Evolutionary conservation across 106 monocot genomes (phyloP), one percentile per base, ranked within the genome.

Genomic region (Dioscorea alata): DNA sequence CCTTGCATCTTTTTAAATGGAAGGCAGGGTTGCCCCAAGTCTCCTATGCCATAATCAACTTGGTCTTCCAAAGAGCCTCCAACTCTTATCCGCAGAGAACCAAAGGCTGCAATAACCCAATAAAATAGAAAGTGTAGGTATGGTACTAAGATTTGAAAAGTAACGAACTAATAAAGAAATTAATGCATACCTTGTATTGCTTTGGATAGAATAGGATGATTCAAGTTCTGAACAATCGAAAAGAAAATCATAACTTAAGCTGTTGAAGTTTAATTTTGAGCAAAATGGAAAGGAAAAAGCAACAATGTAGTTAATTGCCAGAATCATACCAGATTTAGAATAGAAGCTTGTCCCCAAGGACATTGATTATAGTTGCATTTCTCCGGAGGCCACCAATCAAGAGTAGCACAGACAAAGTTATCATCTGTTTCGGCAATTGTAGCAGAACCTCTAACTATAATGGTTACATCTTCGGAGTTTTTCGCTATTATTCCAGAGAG

Each of bases 321-420:
- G 23, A 23, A 48, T 20, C 67, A 67, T 76, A 90, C 90, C 81
- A 90, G 60, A 71, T 90, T 90, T 54, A 96, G 71, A 75, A 76
- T 75, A 66, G 96, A 91, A 82, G 96, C 16, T 21, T 78, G 25
- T 51, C 88, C 91, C 96, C 96, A 96, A 31, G 96, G 96, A 69
- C 96, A 96, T 21, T 96, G 80, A 23, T 84, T 64, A 35, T 89
- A 86, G 49, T 89, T 83, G 49, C 96, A 96, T 66, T 96, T 91
- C 67, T 91, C 82, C 28, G 84, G 80, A 71, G 91, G 96, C 96
- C 96, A 96, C 96, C 96, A 96, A 81, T 96, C 96, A 58, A 96
- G 71, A 66, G 96, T 96, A 52, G 96, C 88, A 63, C 96, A 96
- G 14, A 96, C 67, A 64, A 82, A 91, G 69, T 80, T 76, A 33